These are phyloP conservation scores for Hypoxylon sp. DNA, from an alignment of 2,329 filamentous ascomycete genomes.

Conservation along the genomic window DNA sequence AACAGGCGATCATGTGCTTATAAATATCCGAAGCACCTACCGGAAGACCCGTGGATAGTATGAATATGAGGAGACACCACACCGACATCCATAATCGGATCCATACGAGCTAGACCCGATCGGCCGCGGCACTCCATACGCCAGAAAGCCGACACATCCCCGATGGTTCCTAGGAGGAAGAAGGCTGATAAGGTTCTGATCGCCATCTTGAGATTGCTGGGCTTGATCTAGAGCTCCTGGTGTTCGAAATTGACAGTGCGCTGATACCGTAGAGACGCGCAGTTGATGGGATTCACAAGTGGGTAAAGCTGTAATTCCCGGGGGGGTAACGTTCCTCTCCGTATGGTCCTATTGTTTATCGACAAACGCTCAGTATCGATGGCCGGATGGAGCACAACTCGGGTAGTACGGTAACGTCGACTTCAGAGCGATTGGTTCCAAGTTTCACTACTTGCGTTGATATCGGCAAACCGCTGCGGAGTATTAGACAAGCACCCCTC, in stretches of 20 bases:
- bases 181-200: slow-evolving; percentile 48
- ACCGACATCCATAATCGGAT: slow-evolving; percentile 80
- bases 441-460: slow-evolving; percentile 13
- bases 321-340: slow-evolving; percentile 23
- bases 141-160: slow-evolving; percentile 80
- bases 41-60: slow-evolving; percentile 80
- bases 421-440: slow-evolving; percentile 11
- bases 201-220: slow-evolving; percentile 43
- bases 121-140: slow-evolving; percentile 86
- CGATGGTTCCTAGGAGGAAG: slow-evolving; percentile 54
- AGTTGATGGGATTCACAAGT: slow-evolving; percentile 3
- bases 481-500: slow-evolving; percentile 6
- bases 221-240: neutral
- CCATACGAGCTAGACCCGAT: slow-evolving; percentile 79
- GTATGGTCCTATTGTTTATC: slow-evolving; percentile 14
- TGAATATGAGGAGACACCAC: slow-evolving; percentile 77
- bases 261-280: neutral
- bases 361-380: slow-evolving; percentile 21
- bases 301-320: slow-evolving; percentile 3
- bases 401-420: slow-evolving; percentile 13
- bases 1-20: neutral
- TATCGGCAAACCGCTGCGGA: slow-evolving; percentile 23
- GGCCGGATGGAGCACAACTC: slow-evolving; percentile 13
- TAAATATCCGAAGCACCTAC: slow-evolving; percentile 66
- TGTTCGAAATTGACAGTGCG: no score